Base-by-base conservation (phyloP, 139 green algal genomes). In the Volvox reticuliferus region DNA sequence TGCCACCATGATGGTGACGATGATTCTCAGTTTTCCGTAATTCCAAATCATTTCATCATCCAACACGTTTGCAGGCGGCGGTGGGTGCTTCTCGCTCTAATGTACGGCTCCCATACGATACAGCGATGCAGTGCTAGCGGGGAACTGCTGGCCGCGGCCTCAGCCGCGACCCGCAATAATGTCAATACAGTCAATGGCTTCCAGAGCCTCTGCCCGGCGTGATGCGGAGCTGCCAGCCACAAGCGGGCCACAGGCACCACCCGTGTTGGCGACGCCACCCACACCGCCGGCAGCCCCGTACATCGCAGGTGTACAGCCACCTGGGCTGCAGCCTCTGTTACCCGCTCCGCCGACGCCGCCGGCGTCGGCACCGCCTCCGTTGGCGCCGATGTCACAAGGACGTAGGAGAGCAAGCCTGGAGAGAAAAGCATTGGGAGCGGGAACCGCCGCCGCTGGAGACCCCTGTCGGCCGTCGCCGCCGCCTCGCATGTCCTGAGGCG, bases 391-490 rank as follows among this genome's bases (percentile, higher is more conserved):
- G 62, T 77, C 81, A 55, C 67, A 19, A 14, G 62, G 61, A 22
- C 81, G 30, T 9, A 78, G 1, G 21, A 32, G 32, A 20, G 81
- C 81, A 32, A 87, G 61, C 17, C 62, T 62, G 14, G 30, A n/a
- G 35, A 87, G 62, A n/a, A 87, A 87, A n/a, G 81, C 81, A 33
- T 87, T 87, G n/a, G 81, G 62, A 35, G 14, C 81, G 65, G 65
- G 65, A 5, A 2, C 65, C 65, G 65, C 65, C 24, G 65, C 65
- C 12, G 21, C 21, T 20, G 32, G 33, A 6, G 18, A 2, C 18
- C 1, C 35, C 50, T 61, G 26, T 55, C 26, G 50, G 50, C 80
- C 55, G 80, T 61, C 26, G 80, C 50, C 55, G 50, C 80, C n/a
- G 6, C 50, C 26, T n/a, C 50, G 12, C 35, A 37, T 22, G 36